These are phyloP conservation scores for Malus sylvestris DNA, from an alignment of 306 rosid species.

Conservation along the genomic window DNA sequence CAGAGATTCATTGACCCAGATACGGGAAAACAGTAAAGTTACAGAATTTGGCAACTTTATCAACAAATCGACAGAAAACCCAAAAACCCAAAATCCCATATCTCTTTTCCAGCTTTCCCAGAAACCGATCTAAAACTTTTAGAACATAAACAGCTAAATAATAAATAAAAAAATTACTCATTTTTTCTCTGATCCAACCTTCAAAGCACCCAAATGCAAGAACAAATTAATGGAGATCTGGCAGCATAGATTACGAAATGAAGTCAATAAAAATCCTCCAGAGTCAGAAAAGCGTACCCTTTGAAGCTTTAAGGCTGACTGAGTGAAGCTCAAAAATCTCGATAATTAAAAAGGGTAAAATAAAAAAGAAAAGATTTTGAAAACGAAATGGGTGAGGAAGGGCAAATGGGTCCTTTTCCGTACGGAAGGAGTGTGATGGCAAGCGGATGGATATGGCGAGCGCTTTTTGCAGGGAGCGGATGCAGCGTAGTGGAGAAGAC, in stretches of 20 bases:
- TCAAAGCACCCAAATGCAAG: background rate
- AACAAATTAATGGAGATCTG: constrained; percentile 13
- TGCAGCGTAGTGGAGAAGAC: constrained; percentile 4
- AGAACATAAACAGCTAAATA: background rate
- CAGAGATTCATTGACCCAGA: constrained; percentile 3
- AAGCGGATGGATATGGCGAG: background rate
- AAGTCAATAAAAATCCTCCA: background rate
- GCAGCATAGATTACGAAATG: constrained; percentile 4
- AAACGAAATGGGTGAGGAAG: background rate
- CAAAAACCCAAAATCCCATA: background rate
- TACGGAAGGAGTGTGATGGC: background rate
- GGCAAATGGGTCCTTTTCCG: background rate
- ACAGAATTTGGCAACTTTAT: background rate
- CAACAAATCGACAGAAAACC: background rate
- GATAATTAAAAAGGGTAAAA: background rate
- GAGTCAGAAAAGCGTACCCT: constrained; percentile 31
- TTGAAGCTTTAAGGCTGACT: constrained; percentile 6
- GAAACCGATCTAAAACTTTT: constrained; percentile 2
- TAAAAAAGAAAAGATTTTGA: background rate
- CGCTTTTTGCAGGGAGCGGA: background rate
- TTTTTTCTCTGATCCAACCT: background rate
- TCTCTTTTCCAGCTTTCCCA: constrained; percentile 2
- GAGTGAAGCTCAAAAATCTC: constrained; percentile 17
- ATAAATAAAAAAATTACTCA: background rate
- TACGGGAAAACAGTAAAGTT: background rate